Base-by-base conservation (phyloP, 2,329 filamentous ascomycete species). In the Alternaria burnsii region DNA sequence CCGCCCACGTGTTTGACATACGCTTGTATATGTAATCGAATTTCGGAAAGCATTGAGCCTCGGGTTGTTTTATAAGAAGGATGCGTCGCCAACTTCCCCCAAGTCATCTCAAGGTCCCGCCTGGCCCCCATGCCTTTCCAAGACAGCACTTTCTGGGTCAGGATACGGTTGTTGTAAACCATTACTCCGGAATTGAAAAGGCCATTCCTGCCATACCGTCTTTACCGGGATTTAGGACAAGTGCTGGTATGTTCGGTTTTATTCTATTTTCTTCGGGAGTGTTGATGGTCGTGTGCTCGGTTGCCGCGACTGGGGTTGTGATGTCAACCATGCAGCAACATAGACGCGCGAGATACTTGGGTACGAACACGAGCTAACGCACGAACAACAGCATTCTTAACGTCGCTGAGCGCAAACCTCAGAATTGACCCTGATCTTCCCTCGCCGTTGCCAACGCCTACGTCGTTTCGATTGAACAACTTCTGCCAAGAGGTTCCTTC, bases 341-440 rank as follows among this genome's bases (percentile, higher is more conserved):
- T 50, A 11, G 46, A 36, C 46, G 46, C 30, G 46, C 43, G 48
- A 26, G 24, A 50, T 32, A 2, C 41, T 55, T 52, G 12, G 26
- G 20, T 26, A 38, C 38, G 26, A 36, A 34, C 44, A 38, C 34
- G 16, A 20, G 63, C 70, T 74, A 50, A 74, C 44, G 7, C 16
- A 32, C 48, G 12, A 32, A 20, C 43, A 32, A 51, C 78, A 95
- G 92, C 91, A 26, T 95, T 95, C 82, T 90, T 95, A 79, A 90
- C 88, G 57, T 94, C 92, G 69, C 85, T 95, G 16, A 88, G 91
- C 68, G 91, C 91, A 65, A 95, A 95, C 74, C 86, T 95, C 56
- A 89, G 89, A 70, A 88, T 94, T 59, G 83, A 81, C 69, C 81
- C 82, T 32, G 81, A 83, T 46, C 63, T 87, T 79, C 78, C 90